Conservation (phyloP, 768 basidiomycete species). For the Lentinula sp. region DNA sequence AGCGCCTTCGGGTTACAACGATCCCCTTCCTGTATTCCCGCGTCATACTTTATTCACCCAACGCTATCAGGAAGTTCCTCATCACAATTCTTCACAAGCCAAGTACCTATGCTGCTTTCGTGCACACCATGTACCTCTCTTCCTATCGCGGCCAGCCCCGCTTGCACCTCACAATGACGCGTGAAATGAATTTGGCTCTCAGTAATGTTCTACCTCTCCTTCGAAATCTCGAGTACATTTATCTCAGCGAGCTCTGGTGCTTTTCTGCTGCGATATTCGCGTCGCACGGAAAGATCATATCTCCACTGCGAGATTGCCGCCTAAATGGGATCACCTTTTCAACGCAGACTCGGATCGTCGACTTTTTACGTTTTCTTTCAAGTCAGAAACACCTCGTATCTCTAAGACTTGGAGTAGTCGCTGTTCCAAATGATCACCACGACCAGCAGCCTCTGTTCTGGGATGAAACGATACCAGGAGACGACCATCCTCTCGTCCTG, state of each 20-base stretch:
- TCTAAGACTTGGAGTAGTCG: neutral
- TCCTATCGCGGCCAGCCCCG: neutral
- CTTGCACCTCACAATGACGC: neutral
- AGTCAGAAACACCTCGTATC: neutral
- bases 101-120: neutral
- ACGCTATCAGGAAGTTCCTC: neutral
- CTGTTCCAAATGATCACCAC: neutral
- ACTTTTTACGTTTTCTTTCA: neutral
- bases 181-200: neutral
- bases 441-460: neutral
- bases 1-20: neutral
- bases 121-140: neutral
- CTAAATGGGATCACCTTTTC: neutral
- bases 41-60: neutral
- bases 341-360: neutral
- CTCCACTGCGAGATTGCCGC: neutral
- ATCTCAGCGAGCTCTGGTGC: neutral
- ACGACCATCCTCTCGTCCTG: neutral
- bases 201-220: neutral
- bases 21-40: neutral
- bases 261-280: conserved; percentile 1
- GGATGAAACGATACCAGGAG: neutral
- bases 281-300: neutral
- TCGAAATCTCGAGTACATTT: neutral
- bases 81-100: neutral